These are phyloP conservation scores for Rhodofomes roseus DNA, from an alignment of 1,284 basidiomycete genomes.

Conservation along the genomic window DNA sequence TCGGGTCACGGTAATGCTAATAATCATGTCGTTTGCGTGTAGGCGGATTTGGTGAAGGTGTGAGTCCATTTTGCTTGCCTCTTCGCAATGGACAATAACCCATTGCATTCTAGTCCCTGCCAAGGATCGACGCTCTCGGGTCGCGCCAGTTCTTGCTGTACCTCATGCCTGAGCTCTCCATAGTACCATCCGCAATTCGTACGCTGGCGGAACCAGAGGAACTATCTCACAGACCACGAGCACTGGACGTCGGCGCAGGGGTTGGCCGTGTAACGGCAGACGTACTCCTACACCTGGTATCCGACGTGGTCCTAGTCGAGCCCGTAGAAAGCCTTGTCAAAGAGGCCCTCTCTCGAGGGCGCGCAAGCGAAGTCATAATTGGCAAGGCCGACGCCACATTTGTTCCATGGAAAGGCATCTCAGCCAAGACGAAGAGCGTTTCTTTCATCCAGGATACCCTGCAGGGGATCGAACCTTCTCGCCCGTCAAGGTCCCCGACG, in stretches of 20 bases:
- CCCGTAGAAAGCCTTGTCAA: conserved; percentile 77
- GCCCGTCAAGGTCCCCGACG: conserved; percentile 40
- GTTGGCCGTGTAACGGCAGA: conserved; percentile 87
- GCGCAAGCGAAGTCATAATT: conserved; percentile 28
- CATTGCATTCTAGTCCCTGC: conserved; percentile 61
- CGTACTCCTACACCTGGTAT: conserved; percentile 80
- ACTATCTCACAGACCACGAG: conserved; percentile 50
- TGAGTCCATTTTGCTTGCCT: conserved; percentile 30
- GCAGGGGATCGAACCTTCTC: conserved; percentile 70
- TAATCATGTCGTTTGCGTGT: conserved; percentile 23
- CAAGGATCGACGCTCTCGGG: conserved; percentile 83
- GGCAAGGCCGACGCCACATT: conserved; percentile 9
- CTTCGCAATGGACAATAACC: conserved; percentile 3
- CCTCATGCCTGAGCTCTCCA: conserved; percentile 75
- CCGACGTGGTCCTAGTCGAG: conserved; percentile 85
- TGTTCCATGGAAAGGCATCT: conserved; percentile 65
- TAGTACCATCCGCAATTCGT: conserved; percentile 64
- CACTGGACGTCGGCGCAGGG: conserved; percentile 88
- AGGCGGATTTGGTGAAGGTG: conserved; percentile 74
- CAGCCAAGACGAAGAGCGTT: conserved; percentile 68
- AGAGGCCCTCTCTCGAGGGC: conserved; percentile 58
- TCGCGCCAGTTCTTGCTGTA: conserved; percentile 84
- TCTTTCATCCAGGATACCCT: conserved; percentile 76
- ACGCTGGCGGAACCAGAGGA: conserved; percentile 19
- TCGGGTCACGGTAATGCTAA: background rate